Base-by-base conservation (phyloP, 805 yeast species). In the Ogataea pilisensis region DNA sequence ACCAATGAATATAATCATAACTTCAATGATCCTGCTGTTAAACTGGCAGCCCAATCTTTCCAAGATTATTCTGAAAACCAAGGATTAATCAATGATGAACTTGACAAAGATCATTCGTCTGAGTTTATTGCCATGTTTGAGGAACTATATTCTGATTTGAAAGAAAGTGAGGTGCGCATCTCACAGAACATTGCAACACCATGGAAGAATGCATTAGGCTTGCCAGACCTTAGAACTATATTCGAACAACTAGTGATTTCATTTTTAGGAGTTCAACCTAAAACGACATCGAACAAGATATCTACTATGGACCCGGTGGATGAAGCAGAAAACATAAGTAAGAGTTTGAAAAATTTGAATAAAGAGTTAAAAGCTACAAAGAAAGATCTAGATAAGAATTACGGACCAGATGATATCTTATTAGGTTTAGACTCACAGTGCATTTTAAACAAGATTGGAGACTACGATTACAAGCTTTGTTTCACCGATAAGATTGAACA, bases 1-100 rank as follows among this genome's bases (percentile, higher is more conserved):
- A 59, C 69, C 8, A 55, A 67, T 3, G 73, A 75, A n/a, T 89
- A 85, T 61, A 86, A 88, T 52, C 86, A 85, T 35, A 84, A 88
- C 53, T 78, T 88, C 64, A 88, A 90, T 57, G 96, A 90, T 62
- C 77, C 79, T 7, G 95, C 90, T 0, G 96, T 90, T 16, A 87
- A 87, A 58, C 73, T 69, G 17, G 80, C 90, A 1, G 80, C 88
- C 14, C 66, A 73, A 16, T 65, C 66, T 0, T 82, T 61, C 55
- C 76, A 74, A 34, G 72, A 76, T 46, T 70, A 73, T 49, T 49
- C 61, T 8, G 71, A 75, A 9, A 72, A 72, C 46, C 61, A 65
- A 31, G 61, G 41, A 4, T 37, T 31, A 12, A 35, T n/a, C 5
- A 40, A 28, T n/a, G 40, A 44, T 13, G 25, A 37, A 12, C 14